phyloP scores from a whole-genome alignment of 768 basidiomycete species.

The Lentinus brumalis region DNA sequence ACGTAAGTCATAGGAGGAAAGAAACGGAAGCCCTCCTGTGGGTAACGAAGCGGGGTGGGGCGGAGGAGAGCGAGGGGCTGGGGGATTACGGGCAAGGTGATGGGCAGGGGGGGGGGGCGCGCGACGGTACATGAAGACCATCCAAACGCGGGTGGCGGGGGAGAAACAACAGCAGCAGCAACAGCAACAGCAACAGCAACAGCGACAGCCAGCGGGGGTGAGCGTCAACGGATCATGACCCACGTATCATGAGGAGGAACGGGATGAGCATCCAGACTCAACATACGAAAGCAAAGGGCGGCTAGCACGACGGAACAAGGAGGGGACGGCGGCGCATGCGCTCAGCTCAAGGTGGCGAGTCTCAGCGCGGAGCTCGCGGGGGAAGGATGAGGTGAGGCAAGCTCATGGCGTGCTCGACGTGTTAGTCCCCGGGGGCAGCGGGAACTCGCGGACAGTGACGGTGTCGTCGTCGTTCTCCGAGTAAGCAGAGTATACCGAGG shows the following conservation, averaged over 20 bases:
- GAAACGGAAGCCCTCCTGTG: slow-evolving; percentile 8
- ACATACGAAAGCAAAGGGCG: slow-evolving; percentile 10
- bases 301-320: slow-evolving; percentile 16
- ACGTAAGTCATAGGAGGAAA: slow-evolving; percentile 3
- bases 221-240: slow-evolving; percentile 13
- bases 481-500: slow-evolving; percentile 38
- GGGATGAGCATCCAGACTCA: slow-evolving; percentile 18
- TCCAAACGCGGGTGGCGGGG: background rate
- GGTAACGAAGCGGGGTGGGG: slow-evolving; percentile 1
- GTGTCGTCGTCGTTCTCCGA: slow-evolving; percentile 26
- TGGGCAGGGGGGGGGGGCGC: background rate
- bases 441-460: slow-evolving; percentile 24
- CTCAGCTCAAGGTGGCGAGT: slow-evolving; percentile 9
- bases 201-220: background rate
- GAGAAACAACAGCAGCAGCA: background rate
- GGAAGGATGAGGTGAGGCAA: background rate
- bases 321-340: slow-evolving; percentile 22
- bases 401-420: slow-evolving; percentile 9
- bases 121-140: background rate
- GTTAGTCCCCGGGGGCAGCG: slow-evolving; percentile 20
- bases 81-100: background rate
- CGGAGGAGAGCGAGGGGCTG: background rate
- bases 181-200: slow-evolving; percentile 5
- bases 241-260: slow-evolving; percentile 7
- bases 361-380: background rate